Base-by-base conservation (phyloP, 2,329 filamentous ascomycete species). In the Apiospora malaysiana region DNA sequence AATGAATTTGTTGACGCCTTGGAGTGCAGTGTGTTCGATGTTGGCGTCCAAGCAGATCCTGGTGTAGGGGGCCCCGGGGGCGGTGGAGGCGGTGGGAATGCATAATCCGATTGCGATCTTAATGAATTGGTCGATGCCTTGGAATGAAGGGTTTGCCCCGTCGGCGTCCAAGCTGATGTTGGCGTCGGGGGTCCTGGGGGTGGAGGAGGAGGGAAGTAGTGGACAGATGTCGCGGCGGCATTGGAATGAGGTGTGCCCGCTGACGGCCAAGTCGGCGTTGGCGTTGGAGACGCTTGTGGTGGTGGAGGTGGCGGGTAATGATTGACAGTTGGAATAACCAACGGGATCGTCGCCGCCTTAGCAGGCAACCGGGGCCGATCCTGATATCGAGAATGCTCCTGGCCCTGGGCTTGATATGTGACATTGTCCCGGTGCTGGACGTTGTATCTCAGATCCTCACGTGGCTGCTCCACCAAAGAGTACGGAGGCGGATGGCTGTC, bases 401-500 rank as follows among this genome's bases (percentile, higher is more conserved):
- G 4, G 18, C 37, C 56, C 25, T 16, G 46, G 6, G 9, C n/a
- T 14, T 49, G 47, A 14, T 49, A 49, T 49, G 23, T 25, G 12
- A 27, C 23, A 25, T 51, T 10, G 6, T 37, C 16, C 6, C 27
- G 51, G 27, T 21, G 8, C 1, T 63, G 56, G 32, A 18, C 32
- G 32, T 63, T 32, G n/a, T 63, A 40, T 3, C 21, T 40, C 56
- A 40, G 18, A 40, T 40, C 16, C 56, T 63, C 32, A 40, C 56
- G 56, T 63, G 56, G 32, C 27, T 63, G 56, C 56, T 63, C 56
- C 56, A 63, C 56, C 18, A 63, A 40, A 14, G 56, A 63, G 56
- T 63, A 63, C 7, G 56, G 56, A 40, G 56, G 56, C 56, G 56
- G 56, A 21, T 63, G 40, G 56, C 32, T 63, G 56, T 67, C 65